Base-by-base conservation (phyloP, 495 filamentous ascomycete species). In the Amniculicola lignicola region DNA sequence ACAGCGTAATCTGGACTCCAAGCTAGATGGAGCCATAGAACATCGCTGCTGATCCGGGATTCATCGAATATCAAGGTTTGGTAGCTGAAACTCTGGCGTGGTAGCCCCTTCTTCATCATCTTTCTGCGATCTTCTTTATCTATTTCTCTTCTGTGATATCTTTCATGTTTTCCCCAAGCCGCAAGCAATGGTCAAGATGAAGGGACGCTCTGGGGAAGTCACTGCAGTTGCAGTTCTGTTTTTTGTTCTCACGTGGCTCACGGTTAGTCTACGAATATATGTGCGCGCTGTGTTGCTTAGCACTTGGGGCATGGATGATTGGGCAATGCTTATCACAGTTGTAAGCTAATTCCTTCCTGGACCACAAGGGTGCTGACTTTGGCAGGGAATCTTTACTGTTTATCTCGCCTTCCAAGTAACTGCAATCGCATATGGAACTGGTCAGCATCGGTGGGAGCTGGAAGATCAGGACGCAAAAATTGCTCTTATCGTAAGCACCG, bases 171-270 rank as follows among this genome's bases (percentile, higher is more conserved):
- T 33, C n/a, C 7, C 29, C n/a, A 33, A 7, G n/a, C 29, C n/a
- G 29, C 29, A n/a, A 35, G 9, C 22, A 14, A 33, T 29, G 10
- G 22, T 12, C 19, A 18, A 23, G 3, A 63, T 59, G 61, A 25
- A 54, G 5, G 56, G 47, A n/a, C 36, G 61, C n/a, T 22, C 49
- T 14, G 24, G 37, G 25, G 44, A 55, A 27, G 49, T 59, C 22
- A 18, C 56, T n/a, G 55, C 47, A 10, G 43, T 63, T 7, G 48
- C 61, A 4, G 44, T 59, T 38, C 37, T 63, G 0, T 59, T 63
- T 25, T 47, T 59, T 41, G 31, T 51, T 29, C 24, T 51, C 3
- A 49, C 54, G 16, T 62, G 59, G 54, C 2, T 53, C 1, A 43
- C 47, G 0, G 53, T 62, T 18, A 29, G 35, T 38, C 36, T 62